Evolutionary conservation across 2,329 filamentous ascomycete species (phyloP).

Genomic region (Orbilia brochopaga): DNA sequence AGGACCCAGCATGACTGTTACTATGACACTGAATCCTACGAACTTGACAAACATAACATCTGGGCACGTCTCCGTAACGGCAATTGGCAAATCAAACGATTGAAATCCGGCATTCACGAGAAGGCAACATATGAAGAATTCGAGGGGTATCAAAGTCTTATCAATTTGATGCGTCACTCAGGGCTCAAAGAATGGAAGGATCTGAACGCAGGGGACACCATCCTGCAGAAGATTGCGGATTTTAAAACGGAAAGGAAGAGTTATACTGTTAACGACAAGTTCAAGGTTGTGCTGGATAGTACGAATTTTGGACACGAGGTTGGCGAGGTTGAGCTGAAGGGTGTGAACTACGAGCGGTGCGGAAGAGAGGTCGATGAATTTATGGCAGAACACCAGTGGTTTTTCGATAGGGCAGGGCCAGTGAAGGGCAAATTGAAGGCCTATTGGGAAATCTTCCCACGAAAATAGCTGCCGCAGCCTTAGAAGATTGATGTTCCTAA

Average conservation of each 20-base stretch:
- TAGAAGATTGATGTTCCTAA: too few species aligned
- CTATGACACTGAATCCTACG: conserved; percentile 52
- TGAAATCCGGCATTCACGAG: conserved; percentile 52
- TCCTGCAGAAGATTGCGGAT: conserved; percentile 36
- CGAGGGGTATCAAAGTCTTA: conserved; percentile 31
- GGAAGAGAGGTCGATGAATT: conserved; percentile 54
- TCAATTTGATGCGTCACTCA: conserved; percentile 10
- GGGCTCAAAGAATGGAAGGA: not conserved
- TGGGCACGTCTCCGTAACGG: conserved; percentile 55
- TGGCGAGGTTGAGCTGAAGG: conserved; percentile 55
- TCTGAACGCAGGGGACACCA: not conserved
- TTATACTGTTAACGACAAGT: conserved; percentile 55
- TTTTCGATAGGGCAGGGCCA: conserved; percentile 48
- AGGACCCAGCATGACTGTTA: conserved; percentile 54
- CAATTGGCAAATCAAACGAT: conserved; percentile 55
- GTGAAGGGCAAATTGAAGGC: conserved; percentile 56
- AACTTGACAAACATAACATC: conserved; percentile 53
- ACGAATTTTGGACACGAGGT: conserved; percentile 57
- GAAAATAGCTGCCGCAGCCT: too few species aligned
- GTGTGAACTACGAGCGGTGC: conserved; percentile 41
- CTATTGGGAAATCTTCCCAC: conserved; percentile 52
- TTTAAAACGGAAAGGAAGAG: conserved; percentile 55
- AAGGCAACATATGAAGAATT: conserved; percentile 56
- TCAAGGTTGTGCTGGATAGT: conserved; percentile 55
- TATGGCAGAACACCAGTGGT: conserved; percentile 53